phyloP scores from a whole-genome alignment of 495 filamentous ascomycete genomes.

The Tuber aestivum region DNA sequence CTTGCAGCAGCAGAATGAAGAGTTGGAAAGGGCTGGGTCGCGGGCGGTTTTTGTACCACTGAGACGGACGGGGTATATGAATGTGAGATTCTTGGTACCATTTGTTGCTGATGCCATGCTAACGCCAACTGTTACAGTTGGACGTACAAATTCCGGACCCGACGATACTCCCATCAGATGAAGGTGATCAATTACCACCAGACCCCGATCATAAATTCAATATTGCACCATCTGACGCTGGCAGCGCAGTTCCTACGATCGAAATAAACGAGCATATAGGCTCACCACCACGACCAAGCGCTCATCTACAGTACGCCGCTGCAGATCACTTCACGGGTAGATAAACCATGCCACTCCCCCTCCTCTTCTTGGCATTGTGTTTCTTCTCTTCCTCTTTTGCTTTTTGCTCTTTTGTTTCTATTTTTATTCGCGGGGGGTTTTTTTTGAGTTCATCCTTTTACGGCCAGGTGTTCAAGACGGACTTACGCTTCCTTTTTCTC shows the following conservation, averaged over 20 bases:
- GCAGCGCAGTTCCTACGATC: slow-evolving; percentile 20
- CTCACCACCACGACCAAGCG: neutral
- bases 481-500: neutral
- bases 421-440: neutral
- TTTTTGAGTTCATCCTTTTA: neutral
- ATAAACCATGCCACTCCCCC: neutral
- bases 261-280: slow-evolving; percentile 14
- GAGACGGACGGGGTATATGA: slow-evolving; percentile 81
- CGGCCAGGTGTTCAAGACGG: slow-evolving; percentile 4
- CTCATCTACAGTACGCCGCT: neutral
- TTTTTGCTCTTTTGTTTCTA: neutral
- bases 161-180: slow-evolving; percentile 37
- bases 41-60: slow-evolving; percentile 66
- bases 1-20: slow-evolving; percentile 73
- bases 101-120: neutral
- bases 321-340: neutral
- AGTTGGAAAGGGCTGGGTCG: slow-evolving; percentile 52
- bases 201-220: slow-evolving; percentile 7
- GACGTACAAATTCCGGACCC: slow-evolving; percentile 84
- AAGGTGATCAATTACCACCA: slow-evolving; percentile 18
- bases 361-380: neutral
- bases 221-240: slow-evolving; percentile 18
- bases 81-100: slow-evolving; percentile 48
- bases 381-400: neutral
- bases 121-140: slow-evolving; percentile 47